Evolutionary conservation across 176 grass and related monocot species (phyloP), one percentile per base, ranked within the genome.

Genomic region (Oryza longistaminata): DNA sequence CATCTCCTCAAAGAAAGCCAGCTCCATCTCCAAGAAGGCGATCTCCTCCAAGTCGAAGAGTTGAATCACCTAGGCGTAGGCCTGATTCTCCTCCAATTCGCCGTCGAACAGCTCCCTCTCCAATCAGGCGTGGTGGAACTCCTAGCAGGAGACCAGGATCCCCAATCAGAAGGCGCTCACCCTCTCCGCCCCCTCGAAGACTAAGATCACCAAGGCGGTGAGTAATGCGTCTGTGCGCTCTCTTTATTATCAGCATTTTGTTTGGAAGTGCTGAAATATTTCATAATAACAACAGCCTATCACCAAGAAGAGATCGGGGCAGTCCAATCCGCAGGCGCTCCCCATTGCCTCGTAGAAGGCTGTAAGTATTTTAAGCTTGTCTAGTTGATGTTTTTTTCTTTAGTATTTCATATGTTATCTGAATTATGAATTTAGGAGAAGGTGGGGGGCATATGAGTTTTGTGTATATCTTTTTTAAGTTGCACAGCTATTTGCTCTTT

Each of bases 131-230:
- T 69, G 85, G 86, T 9, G 82, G 66, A 40, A 88, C 71, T 42
- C 89, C 92, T 81, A 83, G 70, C 13, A 37, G 88, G 50, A 92
- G 88, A 62, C 71, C 79, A 46, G 61, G 80, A 73, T 94, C 92
- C 82, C 86, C 94, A 84, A 43, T 74, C 75, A 90, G 94, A 83
- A 97, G 90, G 70, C 88, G 81, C 31, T 94, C 94, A 61, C 94
- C 92, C 74, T 94, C 94, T 11, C 94, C 92, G 35, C 83, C 76
- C 27, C 87, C 81, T 83, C 87, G 88, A 81, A 90, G 94, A 81
- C 71, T 87, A 66, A 91, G 92, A 48, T 94, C 92, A 79, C 94
- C 92, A 77, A 64, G 76, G 61, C 82, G 81, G 94, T 97, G 86
- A 92, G 78, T 70, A 75, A 73, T 46, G 24, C 19, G 11, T 40